phyloP scores from a whole-genome alignment of 306 rosid species.

The Luffa aegyptiaca region DNA sequence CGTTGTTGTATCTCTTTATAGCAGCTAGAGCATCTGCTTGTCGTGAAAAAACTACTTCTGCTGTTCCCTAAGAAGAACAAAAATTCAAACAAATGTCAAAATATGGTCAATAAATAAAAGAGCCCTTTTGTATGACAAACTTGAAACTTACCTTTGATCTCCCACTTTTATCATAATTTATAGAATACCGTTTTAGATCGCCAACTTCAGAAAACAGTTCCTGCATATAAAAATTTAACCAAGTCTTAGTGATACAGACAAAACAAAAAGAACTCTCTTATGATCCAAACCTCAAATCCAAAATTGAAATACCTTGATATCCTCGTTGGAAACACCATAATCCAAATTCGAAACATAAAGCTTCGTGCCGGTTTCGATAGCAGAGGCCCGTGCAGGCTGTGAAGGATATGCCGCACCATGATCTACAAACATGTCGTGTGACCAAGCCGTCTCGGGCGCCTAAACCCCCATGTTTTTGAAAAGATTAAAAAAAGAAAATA shows the following conservation, averaged over 20 bases:
- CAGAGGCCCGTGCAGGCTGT: slow-evolving; percentile 55
- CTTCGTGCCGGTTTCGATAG: slow-evolving; percentile 88
- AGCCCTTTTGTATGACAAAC: slow-evolving; percentile 14
- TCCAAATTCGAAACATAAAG: slow-evolving; percentile 85
- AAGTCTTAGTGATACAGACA: not conserved
- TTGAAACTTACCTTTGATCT: slow-evolving; percentile 77
- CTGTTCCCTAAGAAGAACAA: slow-evolving; percentile 67
- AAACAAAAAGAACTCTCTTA: not conserved
- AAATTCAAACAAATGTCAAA: slow-evolving; percentile 20
- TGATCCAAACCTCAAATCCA: not conserved
- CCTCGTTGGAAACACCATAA: slow-evolving; percentile 88
- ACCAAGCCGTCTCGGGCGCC: slow-evolving; percentile 95
- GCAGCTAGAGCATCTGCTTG: slow-evolving; percentile 82
- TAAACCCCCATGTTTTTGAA: slow-evolving; percentile 19
- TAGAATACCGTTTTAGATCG: slow-evolving; percentile 63
- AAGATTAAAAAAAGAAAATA: not conserved
- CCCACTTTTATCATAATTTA: slow-evolving; percentile 91
- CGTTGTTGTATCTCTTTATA: slow-evolving; percentile 87
- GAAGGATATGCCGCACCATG: slow-evolving; percentile 30
- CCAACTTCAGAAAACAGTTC: slow-evolving; percentile 94
- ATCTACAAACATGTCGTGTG: slow-evolving; percentile 72
- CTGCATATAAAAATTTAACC: slow-evolving; percentile 26
- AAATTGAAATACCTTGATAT: slow-evolving; percentile 55
- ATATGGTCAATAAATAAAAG: slow-evolving; percentile 21
- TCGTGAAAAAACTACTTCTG: slow-evolving; percentile 79